These are phyloP conservation scores for Tricholoma hemisulphureum DNA, from an alignment of 768 basidiomycete genomes.

Conservation along the genomic window DNA sequence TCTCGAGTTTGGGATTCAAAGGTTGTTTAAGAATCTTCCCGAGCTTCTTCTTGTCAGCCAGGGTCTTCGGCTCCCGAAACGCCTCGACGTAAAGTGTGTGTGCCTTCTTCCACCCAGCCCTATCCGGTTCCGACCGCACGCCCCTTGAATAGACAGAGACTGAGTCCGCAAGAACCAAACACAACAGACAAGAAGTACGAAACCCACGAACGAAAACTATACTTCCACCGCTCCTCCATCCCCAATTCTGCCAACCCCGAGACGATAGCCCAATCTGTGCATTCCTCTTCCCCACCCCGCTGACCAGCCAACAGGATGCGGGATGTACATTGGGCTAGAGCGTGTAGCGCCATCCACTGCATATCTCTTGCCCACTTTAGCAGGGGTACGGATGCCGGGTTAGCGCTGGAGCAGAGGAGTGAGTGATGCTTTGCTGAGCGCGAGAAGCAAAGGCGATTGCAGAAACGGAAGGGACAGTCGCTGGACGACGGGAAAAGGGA, in stretches of 20 bases:
- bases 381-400: slow-evolving; percentile 63
- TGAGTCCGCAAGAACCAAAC: background rate
- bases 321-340: slow-evolving; percentile 65
- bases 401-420: slow-evolving; percentile 71
- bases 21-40: slow-evolving; percentile 54
- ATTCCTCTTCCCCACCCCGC: slow-evolving; percentile 40
- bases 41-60: slow-evolving; percentile 56
- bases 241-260: slow-evolving; percentile 68
- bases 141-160: slow-evolving; percentile 9
- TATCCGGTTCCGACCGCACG: slow-evolving; percentile 51
- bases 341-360: slow-evolving; percentile 76
- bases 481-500: slow-evolving; percentile 25
- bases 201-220: slow-evolving; percentile 47
- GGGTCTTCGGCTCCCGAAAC: slow-evolving; percentile 56
- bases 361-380: slow-evolving; percentile 56
- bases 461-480: slow-evolving; percentile 67
- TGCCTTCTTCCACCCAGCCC: slow-evolving; percentile 65
- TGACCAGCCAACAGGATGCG: slow-evolving; percentile 57
- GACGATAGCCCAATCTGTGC: slow-evolving; percentile 53
- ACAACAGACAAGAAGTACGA: background rate
- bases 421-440: slow-evolving; percentile 66
- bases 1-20: slow-evolving; percentile 43
- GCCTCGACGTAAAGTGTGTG: slow-evolving; percentile 56
- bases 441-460: slow-evolving; percentile 72
- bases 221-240: slow-evolving; percentile 65